phyloP scores from a whole-genome alignment of 352 stramenopile genomes.

The Phytophthora syringae region DNA sequence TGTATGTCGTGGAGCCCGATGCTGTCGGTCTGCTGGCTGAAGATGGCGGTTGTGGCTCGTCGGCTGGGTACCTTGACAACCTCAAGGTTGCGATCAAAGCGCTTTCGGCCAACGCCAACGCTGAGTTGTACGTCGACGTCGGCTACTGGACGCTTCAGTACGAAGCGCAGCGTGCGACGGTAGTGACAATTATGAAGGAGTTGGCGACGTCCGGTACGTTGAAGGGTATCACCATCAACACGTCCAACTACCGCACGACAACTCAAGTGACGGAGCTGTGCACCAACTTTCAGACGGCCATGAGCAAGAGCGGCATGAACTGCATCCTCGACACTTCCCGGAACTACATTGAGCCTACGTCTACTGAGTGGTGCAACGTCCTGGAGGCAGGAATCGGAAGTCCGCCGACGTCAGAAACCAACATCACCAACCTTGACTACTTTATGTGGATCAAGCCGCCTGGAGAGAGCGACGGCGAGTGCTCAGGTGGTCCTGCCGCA shows the following conservation, averaged over 20 bases:
- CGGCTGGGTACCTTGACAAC: conserved; percentile 56
- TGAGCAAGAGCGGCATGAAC: conserved; percentile 34
- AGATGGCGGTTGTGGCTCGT: conserved; percentile 48
- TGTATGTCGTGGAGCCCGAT: conserved; percentile 79
- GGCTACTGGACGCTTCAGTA: conserved; percentile 61
- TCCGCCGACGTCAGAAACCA: conserved; percentile 54
- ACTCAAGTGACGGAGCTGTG: conserved; percentile 42
- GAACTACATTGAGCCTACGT: conserved; percentile 38
- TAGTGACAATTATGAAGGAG: conserved; percentile 43
- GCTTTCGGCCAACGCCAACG: conserved; percentile 49
- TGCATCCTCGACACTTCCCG: conserved; percentile 51
- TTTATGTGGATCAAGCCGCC: conserved; percentile 78
- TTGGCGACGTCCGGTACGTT: conserved; percentile 27
- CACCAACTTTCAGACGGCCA: conserved; percentile 44
- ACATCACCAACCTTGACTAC: conserved; percentile 63
- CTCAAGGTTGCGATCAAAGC: conserved; percentile 46
- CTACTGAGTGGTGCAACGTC: conserved; percentile 68
- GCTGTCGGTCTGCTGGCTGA: conserved; percentile 56
- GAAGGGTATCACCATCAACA: conserved; percentile 68
- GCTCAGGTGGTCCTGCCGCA: conserved; percentile 44
- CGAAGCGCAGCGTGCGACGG: conserved; percentile 20
- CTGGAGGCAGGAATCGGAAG: conserved; percentile 46
- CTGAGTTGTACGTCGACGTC: too few species aligned
- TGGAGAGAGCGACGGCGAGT: conserved; percentile 72
- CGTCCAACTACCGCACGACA: conserved; percentile 69